phyloP scores from a whole-genome alignment of 1,284 basidiomycete genomes.

The Moesziomyces antarcticus region DNA sequence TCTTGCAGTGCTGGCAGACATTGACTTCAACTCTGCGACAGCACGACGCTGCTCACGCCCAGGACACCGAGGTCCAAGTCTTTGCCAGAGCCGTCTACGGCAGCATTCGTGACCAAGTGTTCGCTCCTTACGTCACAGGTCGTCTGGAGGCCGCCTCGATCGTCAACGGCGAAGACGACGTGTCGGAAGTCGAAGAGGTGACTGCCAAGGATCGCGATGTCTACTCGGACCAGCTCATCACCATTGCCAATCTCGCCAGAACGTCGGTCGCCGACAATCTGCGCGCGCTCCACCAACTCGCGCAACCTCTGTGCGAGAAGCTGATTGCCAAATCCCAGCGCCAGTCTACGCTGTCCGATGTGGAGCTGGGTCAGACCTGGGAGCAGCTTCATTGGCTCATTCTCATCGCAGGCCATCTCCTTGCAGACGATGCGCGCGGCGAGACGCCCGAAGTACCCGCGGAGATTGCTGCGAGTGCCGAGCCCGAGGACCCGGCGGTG shows the following conservation, averaged over 20 bases:
- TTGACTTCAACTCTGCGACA: constrained; percentile 28
- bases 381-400: constrained; percentile 63
- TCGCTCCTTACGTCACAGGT: constrained; percentile 52
- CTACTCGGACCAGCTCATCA: constrained; percentile 60
- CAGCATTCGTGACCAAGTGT: constrained; percentile 53
- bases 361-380: constrained; percentile 52
- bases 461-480: constrained; percentile 31
- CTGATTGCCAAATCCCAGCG: constrained; percentile 40
- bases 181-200: constrained; percentile 52
- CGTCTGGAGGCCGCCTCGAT: constrained; percentile 50
- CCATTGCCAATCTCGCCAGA: constrained; percentile 55
- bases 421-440: constrained; percentile 54
- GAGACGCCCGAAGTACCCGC: constrained; percentile 51
- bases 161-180: constrained; percentile 25
- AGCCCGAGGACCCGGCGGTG: constrained; percentile 31
- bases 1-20: constrained; percentile 47
- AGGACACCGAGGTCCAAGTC: constrained; percentile 27
- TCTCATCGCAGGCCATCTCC: constrained; percentile 54
- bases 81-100: constrained; percentile 36
- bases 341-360: constrained; percentile 8
- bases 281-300: constrained; percentile 22
- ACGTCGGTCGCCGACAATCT: constrained; percentile 34
- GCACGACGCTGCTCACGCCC: constrained; percentile 18
- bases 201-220: constrained; percentile 52
- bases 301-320: constrained; percentile 35